These are phyloP conservation scores for Lentinula novae-zelandiae DNA, from an alignment of 1,284 basidiomycete genomes.

Conservation along the genomic window DNA sequence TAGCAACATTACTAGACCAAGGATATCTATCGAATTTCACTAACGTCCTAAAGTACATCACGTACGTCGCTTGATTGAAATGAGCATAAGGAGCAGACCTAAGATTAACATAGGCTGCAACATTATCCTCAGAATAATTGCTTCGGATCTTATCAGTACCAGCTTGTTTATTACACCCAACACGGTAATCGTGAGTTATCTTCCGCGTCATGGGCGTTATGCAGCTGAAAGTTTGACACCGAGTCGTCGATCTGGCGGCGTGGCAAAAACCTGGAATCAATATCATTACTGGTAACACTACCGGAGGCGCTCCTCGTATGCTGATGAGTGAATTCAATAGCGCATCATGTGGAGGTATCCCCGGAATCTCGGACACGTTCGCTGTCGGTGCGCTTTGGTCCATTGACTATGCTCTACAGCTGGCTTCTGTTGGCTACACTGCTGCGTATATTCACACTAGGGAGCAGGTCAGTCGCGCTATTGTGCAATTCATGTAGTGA, in stretches of 20 bases:
- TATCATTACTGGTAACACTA: slow-evolving; percentile 23
- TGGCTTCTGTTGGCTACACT: slow-evolving; percentile 45
- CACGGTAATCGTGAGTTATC: slow-evolving; percentile 33
- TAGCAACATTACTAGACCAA: slow-evolving; percentile 37
- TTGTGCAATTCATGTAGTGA: neutral
- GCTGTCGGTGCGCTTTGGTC: slow-evolving; percentile 59
- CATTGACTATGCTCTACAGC: slow-evolving; percentile 47
- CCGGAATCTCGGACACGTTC: slow-evolving; percentile 53
- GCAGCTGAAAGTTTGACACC: neutral
- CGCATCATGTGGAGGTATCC: slow-evolving; percentile 57
- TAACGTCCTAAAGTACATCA: slow-evolving; percentile 41
- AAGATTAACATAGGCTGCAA: slow-evolving; percentile 25
- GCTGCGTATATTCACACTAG: slow-evolving; percentile 49
- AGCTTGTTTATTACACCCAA: slow-evolving; percentile 32
- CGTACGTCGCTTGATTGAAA: slow-evolving; percentile 24
- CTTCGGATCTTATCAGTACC: slow-evolving; percentile 24
- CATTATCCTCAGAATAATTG: slow-evolving; percentile 38
- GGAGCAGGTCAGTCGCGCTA: slow-evolving; percentile 25
- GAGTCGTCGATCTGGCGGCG: slow-evolving; percentile 34
- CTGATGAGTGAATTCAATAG: slow-evolving; percentile 68
- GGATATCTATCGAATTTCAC: slow-evolving; percentile 37
- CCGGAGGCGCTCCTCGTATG: slow-evolving; percentile 29
- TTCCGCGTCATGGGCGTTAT: neutral
- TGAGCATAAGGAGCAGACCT: neutral
- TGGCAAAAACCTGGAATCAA: slow-evolving; percentile 42